Evolutionary conservation across 768 basidiomycete species (phyloP).

Genomic region (Suillus ampliporus): DNA sequence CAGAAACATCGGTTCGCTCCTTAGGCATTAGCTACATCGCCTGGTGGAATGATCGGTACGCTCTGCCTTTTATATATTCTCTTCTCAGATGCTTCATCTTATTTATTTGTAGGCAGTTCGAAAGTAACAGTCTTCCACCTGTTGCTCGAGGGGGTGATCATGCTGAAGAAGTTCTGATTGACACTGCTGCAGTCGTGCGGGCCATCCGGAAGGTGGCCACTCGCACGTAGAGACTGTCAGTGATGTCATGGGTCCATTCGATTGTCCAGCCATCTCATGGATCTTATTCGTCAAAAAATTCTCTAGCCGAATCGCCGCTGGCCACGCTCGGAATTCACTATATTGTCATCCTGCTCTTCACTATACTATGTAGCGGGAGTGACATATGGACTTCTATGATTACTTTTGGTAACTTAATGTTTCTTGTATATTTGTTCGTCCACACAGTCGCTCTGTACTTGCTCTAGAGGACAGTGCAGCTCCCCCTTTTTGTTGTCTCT

Average conservation of each 20-base stretch:
- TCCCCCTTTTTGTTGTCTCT: not conserved
- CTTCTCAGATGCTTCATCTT: conserved; percentile 3
- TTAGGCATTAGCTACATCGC: conserved; percentile 63
- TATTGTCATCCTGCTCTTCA: too few species aligned
- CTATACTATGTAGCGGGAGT: too few species aligned
- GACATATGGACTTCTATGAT: not conserved
- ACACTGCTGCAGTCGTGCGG: conserved; percentile 47
- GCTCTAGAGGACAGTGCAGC: not conserved
- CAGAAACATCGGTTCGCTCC: conserved; percentile 58
- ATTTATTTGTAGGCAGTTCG: conserved; percentile 41
- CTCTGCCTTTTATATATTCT: conserved; percentile 11
- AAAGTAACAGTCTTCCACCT: conserved; percentile 40
- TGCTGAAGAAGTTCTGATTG: conserved; percentile 39
- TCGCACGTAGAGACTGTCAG: not conserved
- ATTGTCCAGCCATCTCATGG: not conserved
- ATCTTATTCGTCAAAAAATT: not conserved
- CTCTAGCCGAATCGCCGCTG: not conserved
- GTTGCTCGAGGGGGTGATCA: conserved; percentile 31
- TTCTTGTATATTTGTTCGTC: not conserved
- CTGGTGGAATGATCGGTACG: conserved; percentile 53
- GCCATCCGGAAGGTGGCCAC: conserved; percentile 32
- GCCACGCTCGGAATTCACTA: not conserved
- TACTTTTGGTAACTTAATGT: not conserved
- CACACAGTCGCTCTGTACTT: not conserved
- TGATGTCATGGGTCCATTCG: not conserved